Conservation (phyloP, 1,139 yeast species). For the Suhomyces terraborum region DNA sequence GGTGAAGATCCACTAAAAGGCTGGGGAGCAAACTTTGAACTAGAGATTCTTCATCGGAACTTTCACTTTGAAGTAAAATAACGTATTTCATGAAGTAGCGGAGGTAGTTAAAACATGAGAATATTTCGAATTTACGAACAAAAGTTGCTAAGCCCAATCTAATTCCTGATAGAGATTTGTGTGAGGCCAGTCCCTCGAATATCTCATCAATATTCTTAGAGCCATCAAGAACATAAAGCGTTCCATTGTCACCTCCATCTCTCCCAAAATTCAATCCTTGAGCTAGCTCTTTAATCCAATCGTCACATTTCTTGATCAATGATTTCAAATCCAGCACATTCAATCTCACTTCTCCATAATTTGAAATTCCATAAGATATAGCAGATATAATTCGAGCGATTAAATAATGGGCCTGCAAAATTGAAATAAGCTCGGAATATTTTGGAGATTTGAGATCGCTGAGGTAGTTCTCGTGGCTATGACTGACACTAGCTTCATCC, state of each 20-base stretch:
- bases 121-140: constrained; percentile 28
- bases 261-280: constrained; percentile 2
- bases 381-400: constrained; percentile 29
- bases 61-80: constrained; percentile 41
- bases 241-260: constrained; percentile 8
- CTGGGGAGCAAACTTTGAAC: constrained; percentile 26
- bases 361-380: constrained; percentile 29
- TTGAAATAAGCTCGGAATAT: constrained; percentile 22
- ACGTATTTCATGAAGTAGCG: constrained; percentile 34
- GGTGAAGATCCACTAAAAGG: constrained; percentile 24
- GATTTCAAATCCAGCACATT: constrained; percentile 27
- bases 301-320: constrained; percentile 29
- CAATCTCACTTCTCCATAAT: constrained; percentile 26
- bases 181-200: background rate
- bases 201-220: background rate
- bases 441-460: constrained; percentile 21
- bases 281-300: constrained; percentile 23
- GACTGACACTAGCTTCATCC: constrained; percentile 29
- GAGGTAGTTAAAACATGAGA: constrained; percentile 33
- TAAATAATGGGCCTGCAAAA: constrained; percentile 33
- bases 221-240: background rate
- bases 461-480: constrained; percentile 31
- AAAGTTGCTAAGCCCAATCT: constrained; percentile 21
- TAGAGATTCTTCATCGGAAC: constrained; percentile 24
- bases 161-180: constrained; percentile 18